Percentiles rank a stretch among this genome's conserved stretches.
These are phyloP conservation scores for Epithemia pelagica DNA, from an alignment of 108 stramenopile species.

Conservation along the genomic window DNA sequence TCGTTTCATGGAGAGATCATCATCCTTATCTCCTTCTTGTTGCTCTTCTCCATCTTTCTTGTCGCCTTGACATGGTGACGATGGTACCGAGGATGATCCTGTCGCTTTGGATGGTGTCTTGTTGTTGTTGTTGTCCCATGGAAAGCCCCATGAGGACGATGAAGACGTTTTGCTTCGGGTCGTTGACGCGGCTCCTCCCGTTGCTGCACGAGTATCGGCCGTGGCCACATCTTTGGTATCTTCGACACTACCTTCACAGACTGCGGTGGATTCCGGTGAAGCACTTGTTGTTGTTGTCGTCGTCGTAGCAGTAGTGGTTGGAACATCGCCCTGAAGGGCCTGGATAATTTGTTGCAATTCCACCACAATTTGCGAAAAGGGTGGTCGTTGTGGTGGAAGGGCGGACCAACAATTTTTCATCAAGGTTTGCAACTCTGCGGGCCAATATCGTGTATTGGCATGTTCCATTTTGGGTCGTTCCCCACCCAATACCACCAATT, in stretches of 20 bases:
- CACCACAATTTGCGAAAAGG: slow-evolving; percentile 35
- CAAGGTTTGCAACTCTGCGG: slow-evolving; percentile 31
- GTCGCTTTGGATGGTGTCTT: neutral
- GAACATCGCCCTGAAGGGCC: too few species aligned
- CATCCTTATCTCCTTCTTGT: neutral
- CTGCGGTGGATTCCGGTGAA: too few species aligned
- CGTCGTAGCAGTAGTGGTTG: too few species aligned
- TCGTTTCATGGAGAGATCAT: neutral
- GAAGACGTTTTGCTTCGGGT: too few species aligned
- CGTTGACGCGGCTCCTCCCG: too few species aligned
- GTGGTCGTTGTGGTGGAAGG: slow-evolving; percentile 2
- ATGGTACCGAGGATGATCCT: too few species aligned
- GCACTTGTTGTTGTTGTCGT: too few species aligned
- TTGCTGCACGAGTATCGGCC: neutral
- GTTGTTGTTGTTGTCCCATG: neutral
- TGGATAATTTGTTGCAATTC: slow-evolving; percentile 9
- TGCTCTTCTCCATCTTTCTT: neutral
- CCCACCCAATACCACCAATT: slow-evolving; percentile 44
- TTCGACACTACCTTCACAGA: too few species aligned
- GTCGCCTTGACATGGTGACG: neutral
- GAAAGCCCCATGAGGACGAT: too few species aligned
- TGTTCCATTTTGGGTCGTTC: slow-evolving; percentile 49
- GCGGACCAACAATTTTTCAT: slow-evolving; percentile 25
- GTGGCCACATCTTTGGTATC: neutral
- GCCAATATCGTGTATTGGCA: slow-evolving; percentile 32